Conservation (phyloP, 1,284 basidiomycete genomes). For the Hymenochaete sp. region DNA sequence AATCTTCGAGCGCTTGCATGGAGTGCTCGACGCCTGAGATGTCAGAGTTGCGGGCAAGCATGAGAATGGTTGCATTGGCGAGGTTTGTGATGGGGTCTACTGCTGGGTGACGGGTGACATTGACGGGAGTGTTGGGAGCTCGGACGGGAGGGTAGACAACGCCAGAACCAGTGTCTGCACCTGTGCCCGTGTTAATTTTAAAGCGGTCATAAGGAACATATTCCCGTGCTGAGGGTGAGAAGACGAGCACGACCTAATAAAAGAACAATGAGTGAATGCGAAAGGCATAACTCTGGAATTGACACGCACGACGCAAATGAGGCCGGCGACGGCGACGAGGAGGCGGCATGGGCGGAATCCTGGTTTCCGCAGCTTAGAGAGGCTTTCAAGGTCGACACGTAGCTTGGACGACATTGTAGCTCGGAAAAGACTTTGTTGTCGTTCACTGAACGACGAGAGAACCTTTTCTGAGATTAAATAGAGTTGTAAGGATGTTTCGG, state of each 20-base stretch:
- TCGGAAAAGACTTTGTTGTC: slow-evolving; percentile 1
- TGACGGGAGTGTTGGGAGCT: slow-evolving; percentile 4
- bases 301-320: slow-evolving; percentile 5
- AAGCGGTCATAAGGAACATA: slow-evolving; percentile 11
- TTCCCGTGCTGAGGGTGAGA: slow-evolving; percentile 4
- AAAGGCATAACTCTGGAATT: background rate
- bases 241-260: slow-evolving; percentile 1
- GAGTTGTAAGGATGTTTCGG: background rate
- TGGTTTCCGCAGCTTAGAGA: slow-evolving; percentile 1
- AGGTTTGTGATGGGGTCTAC: slow-evolving; percentile 7
- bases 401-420: slow-evolving; percentile 9
- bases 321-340: slow-evolving; percentile 6
- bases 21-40: slow-evolving; percentile 29
- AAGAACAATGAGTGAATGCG: background rate
- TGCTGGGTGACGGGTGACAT: slow-evolving; percentile 3
- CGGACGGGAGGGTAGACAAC: background rate
- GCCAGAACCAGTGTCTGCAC: background rate
- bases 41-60: slow-evolving; percentile 37
- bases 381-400: slow-evolving; percentile 8
- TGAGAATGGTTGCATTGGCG: slow-evolving; percentile 38
- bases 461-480: background rate
- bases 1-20: slow-evolving; percentile 23
- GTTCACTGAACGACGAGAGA: too few relatives aligned
- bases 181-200: background rate
- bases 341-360: slow-evolving; percentile 4